phyloP scores from a whole-genome alignment of 805 yeast genomes.

The Candida easanensis region DNA sequence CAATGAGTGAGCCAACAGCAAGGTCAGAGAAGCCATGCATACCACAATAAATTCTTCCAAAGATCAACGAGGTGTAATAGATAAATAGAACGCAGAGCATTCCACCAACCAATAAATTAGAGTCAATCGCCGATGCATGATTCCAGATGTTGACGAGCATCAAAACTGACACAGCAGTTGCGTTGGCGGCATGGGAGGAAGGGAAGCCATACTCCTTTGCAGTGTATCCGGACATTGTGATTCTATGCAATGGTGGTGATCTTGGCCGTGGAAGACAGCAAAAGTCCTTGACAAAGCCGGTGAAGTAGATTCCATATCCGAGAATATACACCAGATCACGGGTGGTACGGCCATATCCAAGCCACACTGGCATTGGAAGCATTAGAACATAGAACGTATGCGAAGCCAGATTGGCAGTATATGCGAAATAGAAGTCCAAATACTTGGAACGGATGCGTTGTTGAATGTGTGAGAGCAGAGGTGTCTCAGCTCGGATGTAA shows the following conservation, averaged over 20 bases:
- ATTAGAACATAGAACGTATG: slow-evolving; percentile 91
- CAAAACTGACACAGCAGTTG: slow-evolving; percentile 72
- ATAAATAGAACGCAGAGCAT: slow-evolving; percentile 26
- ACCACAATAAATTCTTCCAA: slow-evolving; percentile 91
- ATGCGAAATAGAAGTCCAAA: slow-evolving; percentile 75
- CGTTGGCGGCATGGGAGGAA: slow-evolving; percentile 91
- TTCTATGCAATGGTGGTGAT: slow-evolving; percentile 87
- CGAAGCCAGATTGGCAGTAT: slow-evolving; percentile 86
- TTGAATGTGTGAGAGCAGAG: slow-evolving; percentile 57
- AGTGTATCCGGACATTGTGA: slow-evolving; percentile 88
- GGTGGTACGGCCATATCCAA: slow-evolving; percentile 55
- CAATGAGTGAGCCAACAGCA: slow-evolving; percentile 60
- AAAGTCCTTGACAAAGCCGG: slow-evolving; percentile 79
- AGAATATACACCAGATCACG: slow-evolving; percentile 69
- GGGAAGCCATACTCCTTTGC: slow-evolving; percentile 95
- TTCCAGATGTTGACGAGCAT: slow-evolving; percentile 28
- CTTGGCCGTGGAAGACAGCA: slow-evolving; percentile 89
- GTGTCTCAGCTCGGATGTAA: slow-evolving; percentile 62
- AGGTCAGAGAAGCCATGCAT: slow-evolving; percentile 95
- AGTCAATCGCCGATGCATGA: slow-evolving; percentile 10
- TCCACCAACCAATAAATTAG: slow-evolving; percentile 10
- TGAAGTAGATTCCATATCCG: slow-evolving; percentile 56
- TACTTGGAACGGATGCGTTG: slow-evolving; percentile 40
- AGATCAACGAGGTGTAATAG: slow-evolving; percentile 63
- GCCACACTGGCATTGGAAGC: slow-evolving; percentile 85